Conservation (phyloP, 208 protist genomes). For the Leishmania guyanensis region DNA sequence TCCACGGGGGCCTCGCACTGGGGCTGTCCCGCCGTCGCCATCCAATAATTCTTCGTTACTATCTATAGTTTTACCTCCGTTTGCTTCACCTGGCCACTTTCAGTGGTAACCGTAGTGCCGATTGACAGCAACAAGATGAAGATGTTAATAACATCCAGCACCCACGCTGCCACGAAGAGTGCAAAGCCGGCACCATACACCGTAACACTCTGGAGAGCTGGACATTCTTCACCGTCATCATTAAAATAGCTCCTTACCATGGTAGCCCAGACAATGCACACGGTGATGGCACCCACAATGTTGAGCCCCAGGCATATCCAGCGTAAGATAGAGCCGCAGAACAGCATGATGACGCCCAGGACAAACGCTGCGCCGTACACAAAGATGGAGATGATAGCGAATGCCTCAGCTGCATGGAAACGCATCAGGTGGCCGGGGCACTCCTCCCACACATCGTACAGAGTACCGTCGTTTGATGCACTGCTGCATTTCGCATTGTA, state of each 20-base stretch:
- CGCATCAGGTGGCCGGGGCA: conserved; percentile 29
- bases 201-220: not conserved
- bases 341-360: conserved; percentile 35
- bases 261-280: conserved; percentile 27
- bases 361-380: conserved; percentile 18
- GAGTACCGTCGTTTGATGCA: too few species aligned
- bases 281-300: not conserved
- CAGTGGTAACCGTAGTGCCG: too few species aligned
- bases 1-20: too few species aligned
- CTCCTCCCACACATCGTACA: too few species aligned
- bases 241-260: not conserved
- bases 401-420: conserved; percentile 47
- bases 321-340: conserved; percentile 1
- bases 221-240: conserved; percentile 10
- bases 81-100: not conserved
- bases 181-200: too few species aligned
- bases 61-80: too few species aligned
- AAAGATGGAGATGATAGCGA: conserved; percentile 41
- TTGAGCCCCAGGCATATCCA: not conserved
- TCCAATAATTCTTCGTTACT: too few species aligned
- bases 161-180: not conserved
- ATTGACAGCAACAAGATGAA: not conserved
- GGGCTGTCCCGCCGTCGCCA: too few species aligned
- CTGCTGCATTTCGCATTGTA: too few species aligned
- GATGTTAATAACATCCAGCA: not conserved